Conservation (phyloP, 2,329 filamentous ascomycete species). For the Chaetomium sp. region DNA sequence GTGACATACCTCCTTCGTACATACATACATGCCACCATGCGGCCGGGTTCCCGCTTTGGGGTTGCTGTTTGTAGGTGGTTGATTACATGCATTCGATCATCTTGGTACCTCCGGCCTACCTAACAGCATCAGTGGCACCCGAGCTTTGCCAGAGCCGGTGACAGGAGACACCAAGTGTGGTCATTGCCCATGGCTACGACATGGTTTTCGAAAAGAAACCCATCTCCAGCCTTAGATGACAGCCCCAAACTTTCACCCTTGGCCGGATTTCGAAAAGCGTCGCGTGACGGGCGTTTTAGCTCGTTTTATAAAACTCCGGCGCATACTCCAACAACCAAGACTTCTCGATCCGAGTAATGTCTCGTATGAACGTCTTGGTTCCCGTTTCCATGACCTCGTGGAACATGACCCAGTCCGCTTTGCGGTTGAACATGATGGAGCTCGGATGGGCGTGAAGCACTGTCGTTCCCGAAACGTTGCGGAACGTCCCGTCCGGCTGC, state of each 20-base stretch:
- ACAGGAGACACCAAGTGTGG: background rate
- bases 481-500: constrained; percentile 89
- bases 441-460: constrained; percentile 86
- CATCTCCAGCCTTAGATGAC: background rate
- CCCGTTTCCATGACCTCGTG: constrained; percentile 90
- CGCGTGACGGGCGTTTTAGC: constrained; percentile 27
- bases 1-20: background rate
- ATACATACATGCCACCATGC: background rate
- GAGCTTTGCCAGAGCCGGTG: background rate
- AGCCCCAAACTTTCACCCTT: background rate
- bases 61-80: background rate
- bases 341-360: constrained; percentile 92
- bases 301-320: constrained; percentile 75
- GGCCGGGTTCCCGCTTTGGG: background rate
- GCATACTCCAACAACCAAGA: constrained; percentile 90
- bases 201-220: background rate
- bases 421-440: constrained; percentile 93
- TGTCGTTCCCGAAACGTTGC: constrained; percentile 77
- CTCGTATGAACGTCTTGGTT: constrained; percentile 85
- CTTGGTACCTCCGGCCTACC: background rate
- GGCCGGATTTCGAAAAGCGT: background rate
- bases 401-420: constrained; percentile 95
- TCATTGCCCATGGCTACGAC: background rate
- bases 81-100: background rate
- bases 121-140: background rate